Conservation (phyloP, 345 rosid species). For the Salix koriyanagi region DNA sequence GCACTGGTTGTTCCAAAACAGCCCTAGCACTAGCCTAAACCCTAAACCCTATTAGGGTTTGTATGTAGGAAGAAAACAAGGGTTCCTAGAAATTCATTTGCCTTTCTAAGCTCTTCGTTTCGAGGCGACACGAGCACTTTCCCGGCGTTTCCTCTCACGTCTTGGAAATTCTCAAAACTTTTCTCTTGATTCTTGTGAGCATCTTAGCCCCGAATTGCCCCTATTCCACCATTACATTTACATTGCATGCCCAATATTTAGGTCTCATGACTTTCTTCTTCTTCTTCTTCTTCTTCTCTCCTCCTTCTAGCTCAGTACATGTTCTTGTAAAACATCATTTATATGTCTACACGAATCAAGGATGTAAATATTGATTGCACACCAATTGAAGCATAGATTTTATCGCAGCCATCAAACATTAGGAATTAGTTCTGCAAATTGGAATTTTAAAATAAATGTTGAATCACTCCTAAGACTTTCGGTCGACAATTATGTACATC, state of each 20-base stretch:
- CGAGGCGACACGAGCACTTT: conserved; percentile 98
- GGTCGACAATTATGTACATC: neutral
- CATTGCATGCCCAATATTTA: conserved; percentile 5
- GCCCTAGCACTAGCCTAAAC: conserved; percentile 25
- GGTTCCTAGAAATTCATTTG: conserved; percentile 19
- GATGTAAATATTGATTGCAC: neutral
- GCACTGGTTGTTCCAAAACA: conserved; percentile 8
- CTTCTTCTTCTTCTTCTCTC: neutral
- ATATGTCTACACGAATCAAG: conserved; percentile 2
- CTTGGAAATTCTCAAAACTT: conserved; percentile 50
- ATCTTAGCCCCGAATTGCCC: conserved; percentile 31
- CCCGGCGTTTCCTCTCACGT: conserved; percentile 91
- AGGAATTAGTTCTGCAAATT: neutral
- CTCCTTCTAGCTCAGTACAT: neutral
- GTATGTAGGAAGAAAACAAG: conserved; percentile 17
- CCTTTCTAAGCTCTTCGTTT: conserved; percentile 31
- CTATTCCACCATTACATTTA: conserved; percentile 12
- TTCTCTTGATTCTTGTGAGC: conserved; percentile 55
- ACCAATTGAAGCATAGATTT: neutral
- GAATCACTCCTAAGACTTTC: neutral
- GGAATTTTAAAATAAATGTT: neutral
- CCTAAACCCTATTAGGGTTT: conserved; percentile 26
- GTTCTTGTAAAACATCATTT: neutral
- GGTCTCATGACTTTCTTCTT: neutral
- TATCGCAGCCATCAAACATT: conserved; percentile 1